Percentiles rank a stretch among this genome's conserved stretches.
These are phyloP conservation scores for Pseudofabraea citricarpa DNA, from an alignment of 2,329 filamentous ascomycete species.

Conservation along the genomic window DNA sequence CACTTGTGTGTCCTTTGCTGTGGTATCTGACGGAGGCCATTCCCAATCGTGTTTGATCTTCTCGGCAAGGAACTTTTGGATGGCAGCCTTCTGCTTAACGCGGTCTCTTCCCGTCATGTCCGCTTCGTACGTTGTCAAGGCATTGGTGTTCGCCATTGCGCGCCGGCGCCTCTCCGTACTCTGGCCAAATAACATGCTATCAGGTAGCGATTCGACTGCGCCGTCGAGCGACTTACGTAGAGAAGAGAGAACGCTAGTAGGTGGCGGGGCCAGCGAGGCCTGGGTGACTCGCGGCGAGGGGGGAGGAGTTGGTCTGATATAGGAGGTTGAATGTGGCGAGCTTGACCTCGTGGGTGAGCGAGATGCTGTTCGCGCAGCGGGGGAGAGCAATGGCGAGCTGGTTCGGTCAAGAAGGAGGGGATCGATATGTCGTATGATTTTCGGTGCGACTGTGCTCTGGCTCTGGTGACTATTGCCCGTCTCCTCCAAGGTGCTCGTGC, in stretches of 20 bases:
- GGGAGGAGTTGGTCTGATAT: slow-evolving; percentile 1
- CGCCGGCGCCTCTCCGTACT: slow-evolving; percentile 7
- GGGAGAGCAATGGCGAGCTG: background rate
- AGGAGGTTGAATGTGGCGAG: background rate
- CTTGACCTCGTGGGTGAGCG: background rate
- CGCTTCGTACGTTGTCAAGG: slow-evolving; percentile 45
- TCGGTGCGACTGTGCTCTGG: too few relatives aligned
- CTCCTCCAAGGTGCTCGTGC: too few relatives aligned
- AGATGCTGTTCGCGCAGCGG: background rate
- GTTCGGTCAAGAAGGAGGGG: too few relatives aligned
- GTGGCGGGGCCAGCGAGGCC: background rate
- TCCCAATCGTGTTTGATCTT: slow-evolving; percentile 56
- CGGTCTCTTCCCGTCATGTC: slow-evolving; percentile 60
- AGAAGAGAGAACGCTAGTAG: background rate
- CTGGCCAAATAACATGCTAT: slow-evolving; percentile 2
- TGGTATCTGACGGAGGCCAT: slow-evolving; percentile 38
- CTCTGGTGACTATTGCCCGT: too few relatives aligned
- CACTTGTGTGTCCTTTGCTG: background rate
- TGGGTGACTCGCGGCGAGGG: background rate
- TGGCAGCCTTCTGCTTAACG: slow-evolving; percentile 56
- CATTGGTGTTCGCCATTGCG: slow-evolving; percentile 24
- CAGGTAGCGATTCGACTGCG: background rate
- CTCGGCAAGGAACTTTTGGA: slow-evolving; percentile 48
- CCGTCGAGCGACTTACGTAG: background rate
- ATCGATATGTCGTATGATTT: too few relatives aligned